Percentiles rank a stretch among this genome's conserved stretches.
These are phyloP conservation scores for Camellia lanceoleosa DNA, from an alignment of 148 eudicot genomes.

Conservation along the genomic window DNA sequence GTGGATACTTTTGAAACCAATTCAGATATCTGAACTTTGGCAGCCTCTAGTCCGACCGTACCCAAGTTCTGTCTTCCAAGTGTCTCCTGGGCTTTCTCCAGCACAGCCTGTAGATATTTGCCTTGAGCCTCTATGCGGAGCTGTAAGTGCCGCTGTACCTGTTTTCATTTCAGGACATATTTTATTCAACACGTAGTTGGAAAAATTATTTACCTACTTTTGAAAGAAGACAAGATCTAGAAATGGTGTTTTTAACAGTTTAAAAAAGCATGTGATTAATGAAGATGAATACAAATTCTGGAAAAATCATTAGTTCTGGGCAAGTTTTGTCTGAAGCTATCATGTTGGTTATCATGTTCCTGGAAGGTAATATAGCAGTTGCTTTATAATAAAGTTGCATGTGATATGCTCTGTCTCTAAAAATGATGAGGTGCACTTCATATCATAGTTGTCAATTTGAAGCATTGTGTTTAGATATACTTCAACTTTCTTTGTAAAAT, in stretches of 20 bases:
- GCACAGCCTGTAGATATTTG: conserved; percentile 74
- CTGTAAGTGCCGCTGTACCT: conserved; percentile 92
- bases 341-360: background rate
- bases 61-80: conserved; percentile 78
- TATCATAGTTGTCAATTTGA: background rate
- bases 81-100: conserved; percentile 88
- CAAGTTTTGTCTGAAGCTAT: background rate
- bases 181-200: background rate
- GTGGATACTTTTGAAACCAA: conserved; percentile 68
- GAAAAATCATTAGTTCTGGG: background rate
- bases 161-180: conserved; percentile 4
- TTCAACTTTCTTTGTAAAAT: background rate
- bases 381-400: background rate
- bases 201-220: background rate
- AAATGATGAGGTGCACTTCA: background rate
- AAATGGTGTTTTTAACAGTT: background rate
- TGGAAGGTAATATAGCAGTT: background rate
- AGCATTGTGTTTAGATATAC: background rate
- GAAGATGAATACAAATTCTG: background rate
- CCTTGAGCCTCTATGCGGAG: conserved; percentile 91
- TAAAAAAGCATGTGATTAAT: background rate
- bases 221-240: background rate
- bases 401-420: background rate
- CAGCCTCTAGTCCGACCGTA: conserved; percentile 67
- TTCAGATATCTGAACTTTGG: conserved; percentile 76